These are phyloP conservation scores for Phragmites australis DNA, from an alignment of 176 grass and related monocot species.

Conservation along the genomic window DNA sequence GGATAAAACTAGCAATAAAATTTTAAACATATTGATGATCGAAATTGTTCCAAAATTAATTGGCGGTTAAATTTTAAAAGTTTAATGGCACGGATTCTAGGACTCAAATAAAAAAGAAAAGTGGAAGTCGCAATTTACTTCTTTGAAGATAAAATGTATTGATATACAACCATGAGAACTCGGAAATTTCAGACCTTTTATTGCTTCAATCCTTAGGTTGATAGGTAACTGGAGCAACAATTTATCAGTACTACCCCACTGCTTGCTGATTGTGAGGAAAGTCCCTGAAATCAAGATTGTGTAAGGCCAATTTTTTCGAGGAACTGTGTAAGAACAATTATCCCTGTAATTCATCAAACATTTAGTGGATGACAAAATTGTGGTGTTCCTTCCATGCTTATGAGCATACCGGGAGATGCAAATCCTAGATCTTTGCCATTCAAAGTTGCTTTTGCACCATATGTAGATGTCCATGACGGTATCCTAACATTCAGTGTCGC, in stretches of 20 bases:
- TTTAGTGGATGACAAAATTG: not conserved
- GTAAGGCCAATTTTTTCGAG: not conserved
- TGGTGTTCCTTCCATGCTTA: not conserved
- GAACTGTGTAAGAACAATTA: not conserved
- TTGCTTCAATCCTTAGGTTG: conserved; percentile 60
- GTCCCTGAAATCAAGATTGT: conserved; percentile 45
- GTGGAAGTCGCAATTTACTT: no score
- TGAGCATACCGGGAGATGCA: conserved; percentile 58
- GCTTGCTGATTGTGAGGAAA: conserved; percentile 63
- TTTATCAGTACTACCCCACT: conserved; percentile 63
- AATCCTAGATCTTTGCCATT: conserved; percentile 60
- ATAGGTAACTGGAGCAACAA: conserved; percentile 62
- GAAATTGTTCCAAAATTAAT: no score
- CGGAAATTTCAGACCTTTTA: conserved; percentile 67
- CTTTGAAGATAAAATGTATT: no score
- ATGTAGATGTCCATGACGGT: conserved; percentile 75
- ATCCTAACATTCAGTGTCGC: conserved; percentile 68
- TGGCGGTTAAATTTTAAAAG: no score
- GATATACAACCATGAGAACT: no score
- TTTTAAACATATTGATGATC: no score
- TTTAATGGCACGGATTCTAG: no score
- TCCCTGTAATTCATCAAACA: not conserved
- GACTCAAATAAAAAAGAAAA: no score
- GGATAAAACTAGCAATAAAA: no score
- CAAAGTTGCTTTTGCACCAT: conserved; percentile 53